A percentile compares a stretch with the other conserved stretches of the same genome.
phyloP scores from a whole-genome alignment of 208 protist species.

The Leishmania aethiopica region DNA sequence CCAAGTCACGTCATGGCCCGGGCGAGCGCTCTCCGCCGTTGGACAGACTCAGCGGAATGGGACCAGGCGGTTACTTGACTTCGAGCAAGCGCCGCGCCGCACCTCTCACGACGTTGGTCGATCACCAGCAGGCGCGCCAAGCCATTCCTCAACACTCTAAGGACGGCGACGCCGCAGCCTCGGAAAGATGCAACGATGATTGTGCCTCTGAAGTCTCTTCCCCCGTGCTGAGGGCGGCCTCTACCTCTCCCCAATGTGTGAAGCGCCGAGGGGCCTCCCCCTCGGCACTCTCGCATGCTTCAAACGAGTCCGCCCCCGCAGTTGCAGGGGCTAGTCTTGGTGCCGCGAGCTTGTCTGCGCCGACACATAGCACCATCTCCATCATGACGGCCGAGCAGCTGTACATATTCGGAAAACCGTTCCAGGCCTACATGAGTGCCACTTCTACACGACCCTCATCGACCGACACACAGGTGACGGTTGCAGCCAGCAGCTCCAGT shows the following conservation, averaged over 20 bases:
- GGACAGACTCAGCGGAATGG: constrained; percentile 15
- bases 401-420: constrained; percentile 46
- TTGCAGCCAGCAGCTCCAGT: neutral
- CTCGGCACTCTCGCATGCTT: neutral
- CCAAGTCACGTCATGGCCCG: constrained; percentile 29
- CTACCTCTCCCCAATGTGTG: neutral
- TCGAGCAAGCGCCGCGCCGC: constrained; percentile 31
- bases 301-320: neutral
- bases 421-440: constrained; percentile 39
- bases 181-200: neutral
- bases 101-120: constrained; percentile 55
- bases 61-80: constrained; percentile 6
- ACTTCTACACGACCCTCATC: constrained; percentile 9
- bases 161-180: neutral
- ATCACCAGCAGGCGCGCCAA: constrained; percentile 63
- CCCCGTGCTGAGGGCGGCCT: neutral
- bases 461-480: neutral
- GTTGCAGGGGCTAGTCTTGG: neutral
- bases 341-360: neutral
- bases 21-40: constrained; percentile 22
- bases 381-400: constrained; percentile 38
- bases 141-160: constrained; percentile 20
- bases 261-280: neutral
- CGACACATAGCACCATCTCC: constrained; percentile 10
- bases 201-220: neutral